phyloP scores from a whole-genome alignment of 129 eudicot genomes.

The Flaveria ramosissima region DNA sequence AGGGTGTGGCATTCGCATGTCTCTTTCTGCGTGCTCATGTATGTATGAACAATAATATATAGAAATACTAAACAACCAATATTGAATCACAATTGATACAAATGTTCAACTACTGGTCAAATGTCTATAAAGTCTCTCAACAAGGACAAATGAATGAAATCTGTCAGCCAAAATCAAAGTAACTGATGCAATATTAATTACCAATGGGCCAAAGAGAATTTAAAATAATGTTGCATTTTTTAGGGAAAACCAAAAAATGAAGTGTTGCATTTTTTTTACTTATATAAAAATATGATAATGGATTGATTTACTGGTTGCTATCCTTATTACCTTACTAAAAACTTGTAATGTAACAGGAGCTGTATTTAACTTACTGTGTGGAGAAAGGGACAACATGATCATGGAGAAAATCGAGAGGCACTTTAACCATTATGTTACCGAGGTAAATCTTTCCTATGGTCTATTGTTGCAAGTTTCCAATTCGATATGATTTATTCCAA shows the following conservation, averaged over 20 bases:
- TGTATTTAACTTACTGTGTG: conserved; percentile 67
- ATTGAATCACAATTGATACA: neutral
- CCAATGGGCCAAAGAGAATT: neutral
- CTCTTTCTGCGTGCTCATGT: neutral
- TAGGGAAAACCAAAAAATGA: neutral
- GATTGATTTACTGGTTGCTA: neutral
- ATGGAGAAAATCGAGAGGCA: conserved; percentile 76
- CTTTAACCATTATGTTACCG: conserved; percentile 49
- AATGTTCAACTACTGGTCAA: neutral
- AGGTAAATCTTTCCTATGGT: conserved; percentile 46
- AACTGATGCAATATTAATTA: neutral
- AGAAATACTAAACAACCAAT: neutral
- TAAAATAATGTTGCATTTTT: neutral
- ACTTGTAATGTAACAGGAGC: conserved; percentile 58
- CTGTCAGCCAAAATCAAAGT: neutral
- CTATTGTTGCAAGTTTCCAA: neutral
- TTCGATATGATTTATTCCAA: neutral
- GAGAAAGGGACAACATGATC: conserved; percentile 52
- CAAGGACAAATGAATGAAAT: conserved; percentile 16
- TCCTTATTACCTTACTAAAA: conserved; percentile 14
- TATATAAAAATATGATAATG: neutral
- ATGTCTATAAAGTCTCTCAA: neutral
- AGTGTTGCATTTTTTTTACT: neutral
- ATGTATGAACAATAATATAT: neutral
- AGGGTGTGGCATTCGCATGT: neutral